Conservation (phyloP, 768 basidiomycete genomes). For the Boletus patriciae region DNA sequence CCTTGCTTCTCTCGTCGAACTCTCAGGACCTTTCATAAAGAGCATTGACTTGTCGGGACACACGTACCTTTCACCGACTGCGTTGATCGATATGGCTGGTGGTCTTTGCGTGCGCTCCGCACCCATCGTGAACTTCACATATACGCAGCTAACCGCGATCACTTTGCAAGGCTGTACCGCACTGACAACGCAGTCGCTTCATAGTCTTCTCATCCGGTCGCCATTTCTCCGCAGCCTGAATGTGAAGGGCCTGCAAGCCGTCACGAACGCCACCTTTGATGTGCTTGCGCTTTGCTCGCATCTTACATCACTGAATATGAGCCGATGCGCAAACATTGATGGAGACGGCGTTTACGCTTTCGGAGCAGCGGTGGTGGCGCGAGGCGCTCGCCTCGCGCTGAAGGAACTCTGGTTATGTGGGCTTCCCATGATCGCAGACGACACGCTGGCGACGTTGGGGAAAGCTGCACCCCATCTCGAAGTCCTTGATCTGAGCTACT, state of each 20-base stretch:
- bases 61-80: constrained; percentile 45
- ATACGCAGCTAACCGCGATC: constrained; percentile 69
- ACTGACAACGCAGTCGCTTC: constrained; percentile 65
- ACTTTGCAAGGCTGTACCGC: constrained; percentile 72
- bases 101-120: constrained; percentile 48
- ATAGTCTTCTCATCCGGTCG: constrained; percentile 66
- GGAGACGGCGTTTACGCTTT: constrained; percentile 58
- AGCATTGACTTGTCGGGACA: constrained; percentile 66
- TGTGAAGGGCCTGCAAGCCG: constrained; percentile 66
- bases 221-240: constrained; percentile 56
- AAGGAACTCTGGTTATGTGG: constrained; percentile 69
- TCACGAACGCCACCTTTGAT: constrained; percentile 73
- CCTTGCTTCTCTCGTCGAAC: constrained; percentile 51
- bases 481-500: constrained; percentile 78
- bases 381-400: constrained; percentile 51
- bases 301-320: constrained; percentile 64
- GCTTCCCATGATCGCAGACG: constrained; percentile 58
- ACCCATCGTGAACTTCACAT: constrained; percentile 33
- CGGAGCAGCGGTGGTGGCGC: constrained; percentile 43
- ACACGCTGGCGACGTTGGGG: constrained; percentile 64
- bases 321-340: constrained; percentile 67
- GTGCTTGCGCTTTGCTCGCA: constrained; percentile 59
- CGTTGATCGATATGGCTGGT: constrained; percentile 53
- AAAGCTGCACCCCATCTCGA: constrained; percentile 70
- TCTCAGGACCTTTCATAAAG: constrained; percentile 64